phyloP scores from a whole-genome alignment of 1,139 yeast species.

The Lodderomyces jiufengensis region DNA sequence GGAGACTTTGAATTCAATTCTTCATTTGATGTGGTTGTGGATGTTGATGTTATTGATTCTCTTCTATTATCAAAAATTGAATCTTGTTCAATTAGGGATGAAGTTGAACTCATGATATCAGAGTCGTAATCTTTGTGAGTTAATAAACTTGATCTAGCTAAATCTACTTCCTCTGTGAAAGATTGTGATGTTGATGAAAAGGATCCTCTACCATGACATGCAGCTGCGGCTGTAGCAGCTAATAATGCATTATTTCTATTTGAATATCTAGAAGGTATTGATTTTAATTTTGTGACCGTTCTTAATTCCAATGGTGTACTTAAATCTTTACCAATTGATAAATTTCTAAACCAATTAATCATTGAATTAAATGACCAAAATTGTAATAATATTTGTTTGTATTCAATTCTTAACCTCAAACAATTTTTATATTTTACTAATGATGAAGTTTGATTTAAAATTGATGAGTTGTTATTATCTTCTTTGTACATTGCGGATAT shows the following conservation, averaged over 20 bases:
- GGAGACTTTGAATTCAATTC: neutral
- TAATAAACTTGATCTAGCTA: slow-evolving; percentile 2
- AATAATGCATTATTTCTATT: slow-evolving; percentile 25
- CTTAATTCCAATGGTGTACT: slow-evolving; percentile 33
- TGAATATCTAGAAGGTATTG: slow-evolving; percentile 28
- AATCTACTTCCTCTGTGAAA: neutral
- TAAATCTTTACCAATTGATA: slow-evolving; percentile 35
- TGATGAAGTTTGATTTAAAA: slow-evolving; percentile 19
- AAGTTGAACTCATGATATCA: slow-evolving; percentile 5
- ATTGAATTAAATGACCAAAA: slow-evolving; percentile 43
- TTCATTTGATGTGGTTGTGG: slow-evolving; percentile 1
- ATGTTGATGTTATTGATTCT: slow-evolving; percentile 9
- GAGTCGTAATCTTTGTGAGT: slow-evolving; percentile 6
- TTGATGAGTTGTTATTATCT: slow-evolving; percentile 15
- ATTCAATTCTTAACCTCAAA: slow-evolving; percentile 39
- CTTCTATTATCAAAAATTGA: slow-evolving; percentile 9
- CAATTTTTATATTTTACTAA: slow-evolving; percentile 34
- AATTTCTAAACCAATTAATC: slow-evolving; percentile 38
- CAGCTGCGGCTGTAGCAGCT: slow-evolving; percentile 27
- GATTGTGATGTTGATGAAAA: neutral
- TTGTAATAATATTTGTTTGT: slow-evolving; percentile 39
- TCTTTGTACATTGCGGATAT: slow-evolving; percentile 29
- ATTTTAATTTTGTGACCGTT: slow-evolving; percentile 25
- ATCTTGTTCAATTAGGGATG: slow-evolving; percentile 8
- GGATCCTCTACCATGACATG: slow-evolving; percentile 13